A percentile compares a stretch with the other conserved stretches of the same genome.
Evolutionary conservation across 192 early-diverging fungal species (phyloP).

Genomic region (Coemansia sp.): DNA sequence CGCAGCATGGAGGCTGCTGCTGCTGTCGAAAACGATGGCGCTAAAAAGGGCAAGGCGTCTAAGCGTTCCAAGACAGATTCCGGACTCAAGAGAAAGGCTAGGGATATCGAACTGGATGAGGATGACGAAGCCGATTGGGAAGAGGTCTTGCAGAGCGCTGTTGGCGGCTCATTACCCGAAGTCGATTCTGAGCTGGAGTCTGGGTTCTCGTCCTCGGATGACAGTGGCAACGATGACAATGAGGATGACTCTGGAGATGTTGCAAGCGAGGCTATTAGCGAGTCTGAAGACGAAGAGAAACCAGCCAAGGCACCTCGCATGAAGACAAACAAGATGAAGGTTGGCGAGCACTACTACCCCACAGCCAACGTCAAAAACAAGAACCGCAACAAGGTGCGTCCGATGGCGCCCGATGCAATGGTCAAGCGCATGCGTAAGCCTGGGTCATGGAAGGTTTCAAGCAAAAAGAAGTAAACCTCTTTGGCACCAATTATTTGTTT

Average conservation of each 20-base stretch:
- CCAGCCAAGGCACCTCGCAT: conserved; percentile 68
- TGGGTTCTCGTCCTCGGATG: conserved; percentile 42
- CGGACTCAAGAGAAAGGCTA: conserved; percentile 41
- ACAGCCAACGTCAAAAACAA: conserved; percentile 94
- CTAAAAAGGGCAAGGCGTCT: conserved; percentile 13
- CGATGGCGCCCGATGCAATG: conserved; percentile 58
- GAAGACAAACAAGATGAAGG: conserved; percentile 92
- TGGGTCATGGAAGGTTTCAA: conserved; percentile 41
- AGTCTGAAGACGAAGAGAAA: conserved; percentile 27
- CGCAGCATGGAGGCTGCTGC: conserved; percentile 49
- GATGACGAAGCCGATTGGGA: conserved; percentile 77
- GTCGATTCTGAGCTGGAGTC: conserved; percentile 50
- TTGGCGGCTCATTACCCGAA: conserved; percentile 56
- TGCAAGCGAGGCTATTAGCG: background rate
- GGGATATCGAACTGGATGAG: conserved; percentile 33
- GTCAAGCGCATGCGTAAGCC: conserved; percentile 52
- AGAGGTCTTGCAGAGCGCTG: conserved; percentile 82
- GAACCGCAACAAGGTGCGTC: conserved; percentile 79
- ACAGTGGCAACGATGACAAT: conserved; percentile 52
- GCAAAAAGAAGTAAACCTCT: conserved; percentile 21
- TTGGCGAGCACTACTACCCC: conserved; percentile 88
- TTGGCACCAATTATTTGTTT: too few relatives aligned
- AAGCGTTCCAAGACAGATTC: conserved; percentile 31
- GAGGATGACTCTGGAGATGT: conserved; percentile 26
- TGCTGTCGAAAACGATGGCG: conserved; percentile 15